Conservation (phyloP, 768 basidiomycete genomes). For the Panaeolus papilionaceus region DNA sequence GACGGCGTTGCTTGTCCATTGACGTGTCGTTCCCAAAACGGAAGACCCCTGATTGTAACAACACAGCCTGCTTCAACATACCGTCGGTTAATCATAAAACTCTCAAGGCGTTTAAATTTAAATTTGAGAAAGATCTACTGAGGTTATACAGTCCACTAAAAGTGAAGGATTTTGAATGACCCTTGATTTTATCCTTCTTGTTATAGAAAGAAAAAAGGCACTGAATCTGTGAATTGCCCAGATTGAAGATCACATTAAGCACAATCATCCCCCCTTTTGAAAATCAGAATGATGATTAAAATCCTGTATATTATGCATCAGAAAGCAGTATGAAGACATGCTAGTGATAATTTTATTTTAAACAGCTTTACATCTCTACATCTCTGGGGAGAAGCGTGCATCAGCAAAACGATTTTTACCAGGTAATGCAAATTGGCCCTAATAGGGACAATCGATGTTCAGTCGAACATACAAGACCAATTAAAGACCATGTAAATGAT, state of each 20-base stretch:
- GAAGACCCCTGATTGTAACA: slow-evolving; percentile 13
- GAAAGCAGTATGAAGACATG: slow-evolving; percentile 1
- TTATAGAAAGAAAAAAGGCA: too few species aligned
- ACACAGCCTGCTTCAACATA: neutral
- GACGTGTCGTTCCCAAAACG: slow-evolving; percentile 19
- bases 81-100: slow-evolving; percentile 1
- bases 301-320: slow-evolving; percentile 4
- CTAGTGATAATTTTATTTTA: slow-evolving; percentile 36
- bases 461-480: too few species aligned
- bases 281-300: neutral
- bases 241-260: too few species aligned
- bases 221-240: too few species aligned
- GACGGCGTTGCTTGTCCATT: slow-evolving; percentile 16
- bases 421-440: too few species aligned
- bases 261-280: too few species aligned
- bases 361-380: slow-evolving; percentile 84
- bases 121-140: neutral
- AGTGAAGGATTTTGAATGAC: too few species aligned
- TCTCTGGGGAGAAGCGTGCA: slow-evolving; percentile 84
- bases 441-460: too few species aligned
- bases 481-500: too few species aligned
- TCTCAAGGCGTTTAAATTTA: slow-evolving; percentile 5
- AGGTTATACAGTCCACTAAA: too few species aligned
- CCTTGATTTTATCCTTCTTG: too few species aligned
- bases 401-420: too few species aligned